These are phyloP conservation scores for Crucibulum laeve DNA, from an alignment of 768 basidiomycete genomes.

Conservation along the genomic window DNA sequence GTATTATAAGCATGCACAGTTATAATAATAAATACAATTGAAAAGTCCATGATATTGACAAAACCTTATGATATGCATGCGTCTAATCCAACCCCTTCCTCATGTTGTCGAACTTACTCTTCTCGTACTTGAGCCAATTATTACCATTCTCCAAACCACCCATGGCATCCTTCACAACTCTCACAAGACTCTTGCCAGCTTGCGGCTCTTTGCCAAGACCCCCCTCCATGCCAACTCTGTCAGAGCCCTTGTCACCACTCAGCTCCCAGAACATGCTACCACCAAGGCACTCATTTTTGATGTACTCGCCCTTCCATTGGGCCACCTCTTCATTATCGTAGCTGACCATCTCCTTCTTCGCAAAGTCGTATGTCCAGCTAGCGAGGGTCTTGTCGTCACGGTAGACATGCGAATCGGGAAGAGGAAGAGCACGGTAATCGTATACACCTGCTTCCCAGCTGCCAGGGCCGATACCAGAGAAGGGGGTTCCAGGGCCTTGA, in stretches of 20 bases:
- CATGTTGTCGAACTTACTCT: conserved; percentile 79
- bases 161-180: conserved; percentile 75
- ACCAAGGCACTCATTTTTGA: conserved; percentile 68
- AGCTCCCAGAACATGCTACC: conserved; percentile 97
- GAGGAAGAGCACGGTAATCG: conserved; percentile 88
- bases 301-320: conserved; percentile 75
- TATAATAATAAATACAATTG: too few relatives aligned
- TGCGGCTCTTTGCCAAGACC: conserved; percentile 73
- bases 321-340: conserved; percentile 74
- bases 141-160: conserved; percentile 58
- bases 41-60: too few relatives aligned
- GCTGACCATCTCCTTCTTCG: conserved; percentile 75
- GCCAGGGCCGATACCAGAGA: conserved; percentile 79
- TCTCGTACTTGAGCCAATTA: conserved; percentile 82
- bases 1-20: too few relatives aligned
- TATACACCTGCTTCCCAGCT: conserved; percentile 91
- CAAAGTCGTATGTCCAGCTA: conserved; percentile 80
- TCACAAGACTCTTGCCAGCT: conserved; percentile 67
- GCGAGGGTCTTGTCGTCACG: conserved; percentile 67
- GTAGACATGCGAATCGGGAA: conserved; percentile 61
- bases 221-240: conserved; percentile 67
- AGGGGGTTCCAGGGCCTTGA: conserved; percentile 74
- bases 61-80: too few relatives aligned
- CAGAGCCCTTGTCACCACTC: conserved; percentile 75
- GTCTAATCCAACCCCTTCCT: conserved; percentile 54